Percentiles rank a stretch among this genome's conserved stretches.
Conservation (phyloP, 257 asterid species). For the Oldenlandia corymbosa region DNA sequence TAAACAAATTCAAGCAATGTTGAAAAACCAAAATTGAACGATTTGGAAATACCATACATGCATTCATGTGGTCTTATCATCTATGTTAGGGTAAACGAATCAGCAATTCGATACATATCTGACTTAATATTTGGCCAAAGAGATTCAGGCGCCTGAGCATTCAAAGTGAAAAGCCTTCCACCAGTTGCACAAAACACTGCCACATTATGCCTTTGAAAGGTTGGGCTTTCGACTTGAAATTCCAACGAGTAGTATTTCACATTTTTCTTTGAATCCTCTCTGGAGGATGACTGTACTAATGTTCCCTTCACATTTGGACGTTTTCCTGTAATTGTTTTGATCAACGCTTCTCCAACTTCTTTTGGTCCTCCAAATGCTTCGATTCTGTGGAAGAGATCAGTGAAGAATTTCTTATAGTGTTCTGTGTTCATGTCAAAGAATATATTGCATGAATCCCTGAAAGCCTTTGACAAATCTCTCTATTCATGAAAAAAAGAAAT, state of each 20-base stretch:
- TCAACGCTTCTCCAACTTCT: conserved; percentile 66
- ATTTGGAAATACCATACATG: no score
- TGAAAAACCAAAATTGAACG: no score
- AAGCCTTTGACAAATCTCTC: no score
- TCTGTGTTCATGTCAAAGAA: no score
- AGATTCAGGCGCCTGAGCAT: conserved; percentile 76
- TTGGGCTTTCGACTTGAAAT: conserved; percentile 54
- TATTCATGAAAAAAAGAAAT: no score
- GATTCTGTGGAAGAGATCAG: conserved; percentile 50
- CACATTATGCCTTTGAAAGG: conserved; percentile 61
- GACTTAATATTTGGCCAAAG: conserved; percentile 57
- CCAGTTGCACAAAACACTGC: conserved; percentile 64
- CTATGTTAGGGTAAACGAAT: conserved; percentile 42
- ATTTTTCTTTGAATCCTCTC: conserved; percentile 41
- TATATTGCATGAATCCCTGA: no score
- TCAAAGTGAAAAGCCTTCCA: conserved; percentile 63
- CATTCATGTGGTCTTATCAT: no score
- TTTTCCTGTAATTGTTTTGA: conserved; percentile 44
- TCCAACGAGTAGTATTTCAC: conserved; percentile 64
- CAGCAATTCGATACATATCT: conserved; percentile 50
- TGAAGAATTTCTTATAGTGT: no score
- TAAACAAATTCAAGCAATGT: no score
- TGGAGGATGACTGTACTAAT: conserved; percentile 38
- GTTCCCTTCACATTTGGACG: conserved; percentile 44
- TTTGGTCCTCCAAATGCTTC: conserved; percentile 84